These are phyloP conservation scores for Thelephora aurantiotincta DNA, from an alignment of 768 basidiomycete species.

Conservation along the genomic window DNA sequence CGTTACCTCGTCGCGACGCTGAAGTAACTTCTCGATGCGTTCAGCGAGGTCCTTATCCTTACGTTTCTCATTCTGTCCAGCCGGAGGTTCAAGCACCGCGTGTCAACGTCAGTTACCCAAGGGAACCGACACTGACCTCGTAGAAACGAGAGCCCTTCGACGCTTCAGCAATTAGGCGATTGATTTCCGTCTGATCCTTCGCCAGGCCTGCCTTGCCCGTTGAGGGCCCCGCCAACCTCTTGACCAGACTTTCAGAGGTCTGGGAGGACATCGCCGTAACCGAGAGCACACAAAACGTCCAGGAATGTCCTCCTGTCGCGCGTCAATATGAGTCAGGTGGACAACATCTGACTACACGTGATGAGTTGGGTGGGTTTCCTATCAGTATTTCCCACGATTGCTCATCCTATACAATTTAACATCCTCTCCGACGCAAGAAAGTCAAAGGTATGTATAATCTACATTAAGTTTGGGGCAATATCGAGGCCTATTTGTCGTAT, in stretches of 20 bases:
- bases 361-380: too few species aligned
- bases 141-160: conserved; percentile 92
- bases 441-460: too few species aligned
- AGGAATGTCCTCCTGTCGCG: background rate
- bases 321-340: too few species aligned
- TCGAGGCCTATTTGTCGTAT: conserved; percentile 30
- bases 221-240: background rate
- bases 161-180: conserved; percentile 77
- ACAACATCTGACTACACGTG: too few species aligned
- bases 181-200: conserved; percentile 73
- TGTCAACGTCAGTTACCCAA: conserved; percentile 1
- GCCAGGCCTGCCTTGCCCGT: conserved; percentile 33
- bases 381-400: too few species aligned
- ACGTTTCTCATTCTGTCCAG: conserved; percentile 66
- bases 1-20: conserved; percentile 43
- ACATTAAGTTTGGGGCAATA: background rate
- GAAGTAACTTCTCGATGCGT: conserved; percentile 57
- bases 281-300: too few species aligned
- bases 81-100: background rate
- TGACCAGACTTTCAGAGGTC: background rate
- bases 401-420: too few species aligned
- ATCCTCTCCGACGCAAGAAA: too few species aligned
- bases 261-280: background rate
- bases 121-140: conserved; percentile 32
- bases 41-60: conserved; percentile 78